These are phyloP conservation scores for Penicillium sp. DNA, from an alignment of 2,329 filamentous ascomycete species.

Conservation along the genomic window DNA sequence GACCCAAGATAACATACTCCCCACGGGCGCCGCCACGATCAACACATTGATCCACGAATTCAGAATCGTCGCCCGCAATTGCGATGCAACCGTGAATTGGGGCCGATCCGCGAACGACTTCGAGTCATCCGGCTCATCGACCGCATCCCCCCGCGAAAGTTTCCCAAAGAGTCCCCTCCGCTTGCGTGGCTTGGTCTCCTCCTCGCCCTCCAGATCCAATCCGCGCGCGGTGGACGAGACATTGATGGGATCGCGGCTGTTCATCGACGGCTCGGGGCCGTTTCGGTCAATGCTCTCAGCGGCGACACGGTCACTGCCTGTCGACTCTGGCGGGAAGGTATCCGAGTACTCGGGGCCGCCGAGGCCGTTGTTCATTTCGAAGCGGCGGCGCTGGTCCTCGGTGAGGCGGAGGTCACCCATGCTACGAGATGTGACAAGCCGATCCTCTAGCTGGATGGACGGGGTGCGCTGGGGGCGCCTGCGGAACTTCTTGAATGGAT, in stretches of 20 bases:
- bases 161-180: conserved; percentile 24
- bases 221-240: conserved; percentile 17
- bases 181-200: conserved; percentile 24
- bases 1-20: conserved; percentile 48
- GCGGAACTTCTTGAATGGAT: conserved; percentile 44
- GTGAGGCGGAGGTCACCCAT: conserved; percentile 25
- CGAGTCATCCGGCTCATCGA: conserved; percentile 12
- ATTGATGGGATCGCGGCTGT: conserved; percentile 34
- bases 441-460: conserved; percentile 33
- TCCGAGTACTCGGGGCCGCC: conserved; percentile 24
- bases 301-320: conserved; percentile 22
- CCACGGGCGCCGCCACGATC: conserved; percentile 72
- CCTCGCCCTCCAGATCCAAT: conserved; percentile 14
- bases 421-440: conserved; percentile 21
- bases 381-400: conserved; percentile 24
- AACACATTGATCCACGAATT: conserved; percentile 85
- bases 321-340: conserved; percentile 26
- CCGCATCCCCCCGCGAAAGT: conserved; percentile 11
- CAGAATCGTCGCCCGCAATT: conserved; percentile 66
- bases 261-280: conserved; percentile 23
- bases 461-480: conserved; percentile 26
- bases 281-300: neutral
- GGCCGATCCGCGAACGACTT: conserved; percentile 27
- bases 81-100: conserved; percentile 39
- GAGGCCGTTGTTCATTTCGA: conserved; percentile 27